Evolutionary conservation across 805 yeast genomes (phyloP).

Genomic region (Metschnikowia similis): DNA sequence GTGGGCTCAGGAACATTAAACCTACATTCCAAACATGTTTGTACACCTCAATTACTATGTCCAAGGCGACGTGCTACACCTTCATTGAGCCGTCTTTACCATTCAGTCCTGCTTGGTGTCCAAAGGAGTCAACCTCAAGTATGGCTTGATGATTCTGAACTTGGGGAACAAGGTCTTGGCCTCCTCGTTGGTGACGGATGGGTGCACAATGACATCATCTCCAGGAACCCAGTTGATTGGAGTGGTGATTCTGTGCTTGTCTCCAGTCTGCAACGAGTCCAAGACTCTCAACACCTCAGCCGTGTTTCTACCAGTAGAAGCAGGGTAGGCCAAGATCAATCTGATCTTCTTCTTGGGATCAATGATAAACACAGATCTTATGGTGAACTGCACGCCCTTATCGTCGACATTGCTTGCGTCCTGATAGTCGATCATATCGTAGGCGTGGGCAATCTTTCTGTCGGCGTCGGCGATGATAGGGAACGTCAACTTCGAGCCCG

Average conservation of each 20-base stretch:
- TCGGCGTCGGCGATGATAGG: conserved; percentile 88
- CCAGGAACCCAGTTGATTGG: conserved; percentile 91
- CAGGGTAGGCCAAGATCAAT: conserved; percentile 83
- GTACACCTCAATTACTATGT: no score
- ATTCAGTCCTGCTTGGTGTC: conserved; percentile 23
- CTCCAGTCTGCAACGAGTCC: conserved; percentile 84
- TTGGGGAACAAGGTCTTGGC: conserved; percentile 77
- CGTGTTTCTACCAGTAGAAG: conserved; percentile 92
- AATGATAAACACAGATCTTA: conserved; percentile 87
- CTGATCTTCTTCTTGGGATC: conserved; percentile 89
- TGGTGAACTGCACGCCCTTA: conserved; percentile 73
- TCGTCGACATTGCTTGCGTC: conserved; percentile 69
- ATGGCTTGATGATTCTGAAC: conserved; percentile 83
- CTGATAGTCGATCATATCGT: conserved; percentile 85
- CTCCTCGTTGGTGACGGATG: conserved; percentile 69
- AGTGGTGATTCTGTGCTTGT: conserved; percentile 77
- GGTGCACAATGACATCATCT: conserved; percentile 89
- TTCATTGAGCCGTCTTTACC: no score
- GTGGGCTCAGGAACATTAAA: not conserved
- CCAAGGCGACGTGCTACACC: no score
- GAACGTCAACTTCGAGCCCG: conserved; percentile 73
- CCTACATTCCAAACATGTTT: no score
- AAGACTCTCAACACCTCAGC: conserved; percentile 87
- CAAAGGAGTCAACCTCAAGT: conserved; percentile 64
- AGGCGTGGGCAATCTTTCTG: conserved; percentile 77